These are phyloP conservation scores for Arachnomyces sp. DNA, from an alignment of 2,329 filamentous ascomycete species.

Conservation along the genomic window DNA sequence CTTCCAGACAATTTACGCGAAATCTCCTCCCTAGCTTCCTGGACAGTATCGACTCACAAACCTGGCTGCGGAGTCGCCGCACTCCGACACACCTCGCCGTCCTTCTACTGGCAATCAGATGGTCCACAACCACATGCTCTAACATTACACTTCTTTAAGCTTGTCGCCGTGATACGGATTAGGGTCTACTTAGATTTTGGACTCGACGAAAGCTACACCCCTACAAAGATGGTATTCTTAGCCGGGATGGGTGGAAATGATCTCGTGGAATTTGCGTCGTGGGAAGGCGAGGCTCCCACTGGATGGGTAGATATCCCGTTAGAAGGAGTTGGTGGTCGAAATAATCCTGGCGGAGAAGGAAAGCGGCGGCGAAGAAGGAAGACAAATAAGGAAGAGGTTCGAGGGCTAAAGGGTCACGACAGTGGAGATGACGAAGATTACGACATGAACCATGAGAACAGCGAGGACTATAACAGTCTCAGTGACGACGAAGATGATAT, in stretches of 20 bases:
- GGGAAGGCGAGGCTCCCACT: slow-evolving; percentile 68
- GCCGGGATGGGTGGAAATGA: slow-evolving; percentile 90
- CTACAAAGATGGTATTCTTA: slow-evolving; percentile 80
- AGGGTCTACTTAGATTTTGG: slow-evolving; percentile 70
- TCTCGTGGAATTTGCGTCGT: slow-evolving; percentile 75
- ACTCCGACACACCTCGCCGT: slow-evolving; percentile 50
- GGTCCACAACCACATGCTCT: slow-evolving; percentile 58
- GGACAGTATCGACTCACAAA: slow-evolving; percentile 57
- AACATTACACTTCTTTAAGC: slow-evolving; percentile 56
- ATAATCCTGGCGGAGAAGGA: slow-evolving; percentile 18
- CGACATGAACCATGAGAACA: slow-evolving; percentile 15
- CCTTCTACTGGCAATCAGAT: slow-evolving; percentile 59
- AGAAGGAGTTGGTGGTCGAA: slow-evolving; percentile 50
- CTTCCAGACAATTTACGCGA: slow-evolving; percentile 47
- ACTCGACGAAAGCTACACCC: slow-evolving; percentile 92
- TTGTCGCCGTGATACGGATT: slow-evolving; percentile 45
- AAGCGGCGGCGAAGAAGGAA: slow-evolving; percentile 23
- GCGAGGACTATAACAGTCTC: slow-evolving; percentile 21
- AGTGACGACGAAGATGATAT: slow-evolving; percentile 16
- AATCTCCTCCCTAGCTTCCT: slow-evolving; percentile 59
- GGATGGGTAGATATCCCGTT: slow-evolving; percentile 88
- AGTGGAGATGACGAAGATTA: slow-evolving; percentile 20
- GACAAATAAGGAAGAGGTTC: slow-evolving; percentile 11
- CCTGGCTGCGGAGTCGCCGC: slow-evolving; percentile 55
- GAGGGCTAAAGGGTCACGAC: slow-evolving; percentile 4